Percentiles rank a stretch among this genome's conserved stretches.
These are phyloP conservation scores for Ambrosia artemisiifolia DNA, from an alignment of 129 eudicot species.

Conservation along the genomic window DNA sequence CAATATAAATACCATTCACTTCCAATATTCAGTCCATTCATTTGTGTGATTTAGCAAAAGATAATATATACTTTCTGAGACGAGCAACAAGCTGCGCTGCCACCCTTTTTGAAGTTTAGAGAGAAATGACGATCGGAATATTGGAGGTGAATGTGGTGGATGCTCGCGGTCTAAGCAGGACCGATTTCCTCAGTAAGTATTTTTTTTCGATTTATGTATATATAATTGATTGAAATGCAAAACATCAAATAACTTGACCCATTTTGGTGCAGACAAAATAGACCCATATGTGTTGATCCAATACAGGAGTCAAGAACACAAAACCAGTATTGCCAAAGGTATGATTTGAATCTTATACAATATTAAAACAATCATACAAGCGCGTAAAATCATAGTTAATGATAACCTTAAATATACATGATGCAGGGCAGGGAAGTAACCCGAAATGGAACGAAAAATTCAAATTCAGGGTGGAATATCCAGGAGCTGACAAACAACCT, in stretches of 20 bases:
- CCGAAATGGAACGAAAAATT: conserved; percentile 72
- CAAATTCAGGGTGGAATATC: conserved; percentile 62
- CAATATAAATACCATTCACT: not conserved
- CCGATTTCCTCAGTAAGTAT: conserved; percentile 52
- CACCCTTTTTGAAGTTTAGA: no score
- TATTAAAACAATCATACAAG: not conserved
- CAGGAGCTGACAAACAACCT: conserved; percentile 45
- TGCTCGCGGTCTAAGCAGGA: conserved; percentile 55
- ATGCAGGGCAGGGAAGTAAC: conserved; percentile 48
- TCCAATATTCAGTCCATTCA: not conserved
- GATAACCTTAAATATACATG: conserved; percentile 1
- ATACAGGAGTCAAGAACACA: conserved; percentile 52
- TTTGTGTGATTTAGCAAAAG: not conserved
- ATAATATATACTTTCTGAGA: no score
- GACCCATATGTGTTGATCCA: conserved; percentile 68
- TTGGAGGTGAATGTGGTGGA: conserved; percentile 59
- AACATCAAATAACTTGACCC: conserved; percentile 1
- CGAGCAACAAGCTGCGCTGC: no score
- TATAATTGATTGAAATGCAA: not conserved
- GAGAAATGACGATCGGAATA: conserved; percentile 51
- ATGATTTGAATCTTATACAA: not conserved
- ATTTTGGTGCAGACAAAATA: conserved; percentile 38
- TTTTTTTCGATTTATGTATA: not conserved
- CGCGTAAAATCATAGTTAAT: no score
- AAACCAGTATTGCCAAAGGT: conserved; percentile 58